Conservation (phyloP, 2,329 filamentous ascomycete species). For the Talaromyces sp. region DNA sequence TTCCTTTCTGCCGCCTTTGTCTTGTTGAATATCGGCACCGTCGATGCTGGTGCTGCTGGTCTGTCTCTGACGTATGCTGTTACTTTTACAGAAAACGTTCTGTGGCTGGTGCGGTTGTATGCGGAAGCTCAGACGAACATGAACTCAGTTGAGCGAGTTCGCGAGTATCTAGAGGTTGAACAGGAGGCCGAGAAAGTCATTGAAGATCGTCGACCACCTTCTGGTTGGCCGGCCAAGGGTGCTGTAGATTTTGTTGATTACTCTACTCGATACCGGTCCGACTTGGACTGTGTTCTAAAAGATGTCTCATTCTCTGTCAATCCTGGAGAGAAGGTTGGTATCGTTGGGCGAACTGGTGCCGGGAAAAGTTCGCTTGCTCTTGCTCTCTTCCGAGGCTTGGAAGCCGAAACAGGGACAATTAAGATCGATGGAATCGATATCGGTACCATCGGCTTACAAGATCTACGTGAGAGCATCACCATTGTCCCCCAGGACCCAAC, state of each 20-base stretch:
- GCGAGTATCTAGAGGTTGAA: constrained; percentile 94
- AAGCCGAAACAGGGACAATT: constrained; percentile 86
- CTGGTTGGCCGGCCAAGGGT: constrained; percentile 81
- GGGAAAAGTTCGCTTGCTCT: constrained; percentile 94
- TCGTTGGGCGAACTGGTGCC: constrained; percentile 90
- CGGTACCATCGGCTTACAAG: constrained; percentile 81
- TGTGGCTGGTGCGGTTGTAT: constrained; percentile 94
- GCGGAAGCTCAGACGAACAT: constrained; percentile 97
- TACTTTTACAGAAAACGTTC: constrained; percentile 91
- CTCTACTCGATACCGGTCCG: constrained; percentile 80
- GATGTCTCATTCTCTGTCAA: constrained; percentile 81
- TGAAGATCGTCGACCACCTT: constrained; percentile 69
- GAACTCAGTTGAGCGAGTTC: constrained; percentile 97
- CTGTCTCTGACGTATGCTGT: constrained; percentile 94
- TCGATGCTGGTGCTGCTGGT: constrained; percentile 88
- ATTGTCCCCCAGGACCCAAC: constrained; percentile 96
- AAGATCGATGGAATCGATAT: constrained; percentile 90
- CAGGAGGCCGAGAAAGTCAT: constrained; percentile 80
- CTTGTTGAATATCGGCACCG: constrained; percentile 71
- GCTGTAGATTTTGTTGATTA: constrained; percentile 85
- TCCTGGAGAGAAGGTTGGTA: constrained; percentile 86
- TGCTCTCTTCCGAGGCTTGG: constrained; percentile 87
- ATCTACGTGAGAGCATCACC: constrained; percentile 88
- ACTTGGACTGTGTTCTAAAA: constrained; percentile 81
- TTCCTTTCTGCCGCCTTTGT: constrained; percentile 94